Conservation (phyloP, 192 early-diverging fungal genomes). For the Backusella sp. region DNA sequence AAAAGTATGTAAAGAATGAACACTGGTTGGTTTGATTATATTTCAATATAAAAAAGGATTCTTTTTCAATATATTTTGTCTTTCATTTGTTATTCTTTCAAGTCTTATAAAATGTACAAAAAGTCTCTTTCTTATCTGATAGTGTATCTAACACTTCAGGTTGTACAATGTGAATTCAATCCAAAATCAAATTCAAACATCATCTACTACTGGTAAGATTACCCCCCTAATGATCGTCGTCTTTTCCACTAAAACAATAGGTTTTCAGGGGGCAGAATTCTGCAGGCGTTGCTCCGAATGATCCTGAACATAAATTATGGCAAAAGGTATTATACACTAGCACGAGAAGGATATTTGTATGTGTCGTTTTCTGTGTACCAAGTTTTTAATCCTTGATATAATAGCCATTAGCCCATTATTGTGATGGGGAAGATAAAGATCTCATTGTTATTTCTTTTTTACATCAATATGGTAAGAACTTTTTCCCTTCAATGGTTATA, state of each 20-base stretch:
- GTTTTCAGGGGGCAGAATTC: constrained; percentile 14
- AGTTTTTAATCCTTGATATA: neutral
- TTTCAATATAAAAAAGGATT: neutral
- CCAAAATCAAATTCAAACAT: constrained; percentile 9
- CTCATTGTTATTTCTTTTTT: constrained; percentile 25
- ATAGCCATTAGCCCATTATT: constrained; percentile 22
- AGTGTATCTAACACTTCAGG: neutral
- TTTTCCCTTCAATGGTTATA: neutral
- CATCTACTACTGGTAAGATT: constrained; percentile 2
- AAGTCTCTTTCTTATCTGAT: neutral
- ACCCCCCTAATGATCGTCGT: neutral
- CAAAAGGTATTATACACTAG: constrained; percentile 1
- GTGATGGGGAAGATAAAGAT: constrained; percentile 15
- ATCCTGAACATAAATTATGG: neutral
- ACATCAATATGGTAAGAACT: constrained; percentile 18
- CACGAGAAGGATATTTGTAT: neutral
- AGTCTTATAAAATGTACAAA: neutral
- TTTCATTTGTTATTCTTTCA: neutral
- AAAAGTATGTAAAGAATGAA: constrained; percentile 9
- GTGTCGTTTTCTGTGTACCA: neutral
- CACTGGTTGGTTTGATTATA: constrained; percentile 5
- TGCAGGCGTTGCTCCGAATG: constrained; percentile 8
- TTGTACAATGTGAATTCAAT: neutral
- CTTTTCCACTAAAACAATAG: neutral
- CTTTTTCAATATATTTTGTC: neutral